Evolutionary conservation across 2,329 filamentous ascomycete species (phyloP).

Genomic region (Penicillium sp.): DNA sequence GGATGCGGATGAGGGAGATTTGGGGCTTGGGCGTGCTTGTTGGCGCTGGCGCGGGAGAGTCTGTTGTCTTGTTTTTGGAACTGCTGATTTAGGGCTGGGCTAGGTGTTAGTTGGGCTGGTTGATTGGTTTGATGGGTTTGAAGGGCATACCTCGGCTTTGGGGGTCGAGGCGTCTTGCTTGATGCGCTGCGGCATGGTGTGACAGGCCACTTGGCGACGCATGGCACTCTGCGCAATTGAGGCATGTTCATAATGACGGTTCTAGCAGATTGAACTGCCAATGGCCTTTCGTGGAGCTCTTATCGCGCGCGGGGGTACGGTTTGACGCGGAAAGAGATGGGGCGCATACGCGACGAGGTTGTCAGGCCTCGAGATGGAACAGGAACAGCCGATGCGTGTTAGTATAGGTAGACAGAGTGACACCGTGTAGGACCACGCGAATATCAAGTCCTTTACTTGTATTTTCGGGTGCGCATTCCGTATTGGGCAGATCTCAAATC

Average conservation of each 20-base stretch:
- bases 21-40: not conserved
- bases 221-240: constrained; percentile 20
- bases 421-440: not conserved
- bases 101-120: constrained; percentile 3
- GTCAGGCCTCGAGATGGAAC: not conserved
- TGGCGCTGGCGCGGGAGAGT: not conserved
- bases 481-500: not conserved
- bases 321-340: constrained; percentile 1
- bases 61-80: not conserved
- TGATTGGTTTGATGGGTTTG: not conserved
- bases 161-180: constrained; percentile 17
- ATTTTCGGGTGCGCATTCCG: too few relatives aligned
- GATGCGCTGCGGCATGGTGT: constrained; percentile 16
- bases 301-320: not conserved
- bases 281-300: not conserved
- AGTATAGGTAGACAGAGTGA: not conserved
- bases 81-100: constrained; percentile 12
- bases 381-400: too few relatives aligned
- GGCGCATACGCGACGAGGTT: constrained; percentile 4
- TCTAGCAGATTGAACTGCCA: not conserved
- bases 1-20: not conserved
- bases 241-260: constrained; percentile 27
- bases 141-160: constrained; percentile 21
- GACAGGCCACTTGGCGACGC: constrained; percentile 20
- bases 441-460: not conserved